Evolutionary conservation across 495 filamentous ascomycete species (phyloP), one percentile per base, ranked within the genome.

Genomic region (Sabuloglossum arenarium): DNA sequence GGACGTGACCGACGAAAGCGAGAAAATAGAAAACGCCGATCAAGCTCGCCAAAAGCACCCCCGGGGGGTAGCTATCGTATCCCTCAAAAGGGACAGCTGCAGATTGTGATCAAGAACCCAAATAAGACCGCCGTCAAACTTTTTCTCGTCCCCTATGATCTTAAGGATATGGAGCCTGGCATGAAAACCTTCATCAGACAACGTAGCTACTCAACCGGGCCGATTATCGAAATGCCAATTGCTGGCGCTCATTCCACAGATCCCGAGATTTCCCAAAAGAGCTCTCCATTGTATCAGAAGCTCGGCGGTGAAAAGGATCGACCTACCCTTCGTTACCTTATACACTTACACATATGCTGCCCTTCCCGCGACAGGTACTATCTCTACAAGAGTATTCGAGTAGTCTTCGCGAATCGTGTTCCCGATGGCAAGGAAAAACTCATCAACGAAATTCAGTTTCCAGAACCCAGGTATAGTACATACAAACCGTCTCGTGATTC

Each of bases 141-240:
- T 16, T 99, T 96, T 61, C 75, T 97, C 14, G 80, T 99, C 25
- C 91, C 93, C 0, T 99, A 99, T 63, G 89, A 96, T 66, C 74
- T 99, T 8, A 74, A 78, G n/a, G 91, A 88, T 56, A 99, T 99
- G 93, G 85, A 91, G 59, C 75, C 86, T 10, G 88, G 88, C 0
- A 91, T 85, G 19, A 97, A 97, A 64, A 99, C 91, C 2, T 99
- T 99, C 61, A 84, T 99, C 59, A 79, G 91, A 51, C 91, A 99
- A 67, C 81, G 94, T 55, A 89, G 83, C 61, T 97, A 94, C 68
- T 95, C 89, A 6, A 81, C 86, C 8, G 89, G 88, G 0, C 83
- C 87, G 12, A 81, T 89, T 54, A 81, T 90, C 57, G 86, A 89
- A 56, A 79, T 71, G 76, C 78, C 57, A 64, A 69, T 64, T 65